phyloP scores from a whole-genome alignment of 345 rosid genomes.

The Microthlaspi erraticum region DNA sequence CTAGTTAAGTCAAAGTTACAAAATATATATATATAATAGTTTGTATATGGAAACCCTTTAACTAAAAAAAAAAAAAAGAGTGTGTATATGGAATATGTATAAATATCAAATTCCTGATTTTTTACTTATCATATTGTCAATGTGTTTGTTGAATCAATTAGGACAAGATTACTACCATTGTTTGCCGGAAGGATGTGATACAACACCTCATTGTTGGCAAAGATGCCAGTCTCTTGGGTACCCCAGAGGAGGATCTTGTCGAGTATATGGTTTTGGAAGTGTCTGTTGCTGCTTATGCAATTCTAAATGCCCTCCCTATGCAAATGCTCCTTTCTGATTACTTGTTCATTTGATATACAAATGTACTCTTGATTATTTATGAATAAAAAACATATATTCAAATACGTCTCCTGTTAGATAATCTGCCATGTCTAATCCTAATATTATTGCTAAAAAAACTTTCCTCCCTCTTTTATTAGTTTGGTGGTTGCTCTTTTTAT shows the following conservation, averaged over 20 bases:
- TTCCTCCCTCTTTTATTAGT: no score
- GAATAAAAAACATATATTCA: neutral
- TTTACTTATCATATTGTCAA: neutral
- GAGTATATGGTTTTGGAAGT: constrained; percentile 8
- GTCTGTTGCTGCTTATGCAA: constrained; percentile 24
- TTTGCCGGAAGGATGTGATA: neutral
- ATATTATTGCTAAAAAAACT: no score
- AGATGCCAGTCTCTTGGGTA: constrained; percentile 24
- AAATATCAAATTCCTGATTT: neutral
- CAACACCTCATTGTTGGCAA: neutral
- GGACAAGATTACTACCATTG: constrained; percentile 29
- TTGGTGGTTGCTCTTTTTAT: no score
- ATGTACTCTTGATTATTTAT: neutral
- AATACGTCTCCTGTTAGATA: neutral
- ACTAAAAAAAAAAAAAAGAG: no score
- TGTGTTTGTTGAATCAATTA: constrained; percentile 10
- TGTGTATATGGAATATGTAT: neutral
- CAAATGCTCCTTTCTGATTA: no score
- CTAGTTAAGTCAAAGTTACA: neutral
- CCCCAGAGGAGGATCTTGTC: constrained; percentile 31
- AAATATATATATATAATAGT: no score
- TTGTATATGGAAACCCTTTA: neutral
- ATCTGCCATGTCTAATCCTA: neutral
- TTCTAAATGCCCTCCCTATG: neutral
- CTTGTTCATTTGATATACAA: neutral